Evolutionary conservation across 2,329 filamentous ascomycete genomes (phyloP), one percentile per base, ranked within the genome.

Genomic region (Fusarium sp.): DNA sequence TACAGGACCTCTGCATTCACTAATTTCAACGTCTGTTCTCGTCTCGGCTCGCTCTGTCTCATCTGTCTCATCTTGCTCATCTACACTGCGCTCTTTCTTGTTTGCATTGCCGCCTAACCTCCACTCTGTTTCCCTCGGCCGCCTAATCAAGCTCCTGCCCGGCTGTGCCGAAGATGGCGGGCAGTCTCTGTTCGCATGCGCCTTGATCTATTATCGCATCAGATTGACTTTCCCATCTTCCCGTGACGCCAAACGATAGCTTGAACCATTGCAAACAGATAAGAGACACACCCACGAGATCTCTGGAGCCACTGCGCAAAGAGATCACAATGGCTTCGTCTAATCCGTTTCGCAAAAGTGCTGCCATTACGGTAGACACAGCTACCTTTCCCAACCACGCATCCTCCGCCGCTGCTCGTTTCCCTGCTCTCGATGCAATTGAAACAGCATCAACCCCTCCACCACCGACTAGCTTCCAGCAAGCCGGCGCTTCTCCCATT

Each of bases 301-400:
- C 52, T 35, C 37, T 28, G 26, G 50, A 68, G 54, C 32, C 7
- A n/a, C 44, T 20, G 55, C 44, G 52, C 58, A 41, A 30, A 53
- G 40, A 22, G 46, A 44, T 55, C 47, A 71, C 24, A 43, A 75
- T 75, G 72, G 69, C 74, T 35, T 84, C 75, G 79, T 85, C 77
- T 43, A 87, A 87, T 68, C 84, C 84, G 13, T 87, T 87, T 72
- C 84, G 84, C 66, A 83, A 81, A 69, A 84, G 80, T 75, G 69
- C 65, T 33, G 62, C 72, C 43, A 19, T 68, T 68, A 44, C 65
- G 65, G 50, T 68, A 71, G 55, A 71, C 26, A 56, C 67, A 32
- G 56, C 64, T 43, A 64, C 56, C n/a, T 54, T 60, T 28, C 52
- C 52, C 22, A 46, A 54, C 19, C 41, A 54, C 37, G 45, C 49